Base-by-base conservation (phyloP, 352 stramenopile species). In the Pythium aristosporum region DNA sequence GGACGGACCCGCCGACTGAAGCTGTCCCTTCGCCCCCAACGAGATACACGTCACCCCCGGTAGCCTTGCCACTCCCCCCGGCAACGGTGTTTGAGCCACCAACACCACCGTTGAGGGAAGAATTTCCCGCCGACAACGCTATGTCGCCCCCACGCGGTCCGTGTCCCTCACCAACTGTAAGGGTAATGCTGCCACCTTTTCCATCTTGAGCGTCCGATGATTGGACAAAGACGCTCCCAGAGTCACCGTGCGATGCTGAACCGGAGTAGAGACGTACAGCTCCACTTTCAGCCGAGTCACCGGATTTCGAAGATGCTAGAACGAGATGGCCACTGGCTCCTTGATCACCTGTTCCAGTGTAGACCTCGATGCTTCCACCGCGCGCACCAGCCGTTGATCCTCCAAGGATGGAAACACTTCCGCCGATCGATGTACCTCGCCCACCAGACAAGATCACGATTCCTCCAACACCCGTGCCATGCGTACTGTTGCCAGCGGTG, bases 391-490 rank as follows among this genome's bases (percentile, higher is more conserved):
- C 32, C 0, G 72, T 67, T 30, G 53, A 41, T 34, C 74, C 74
- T 28, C 69, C 55, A n/a, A 4, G 55, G 15, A 82, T 72, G 13
- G 43, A 59, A 32, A 82, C 46, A 1, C 41, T 44, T 1, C 74
- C 72, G 21, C 74, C 77, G 15, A 65, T 57, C 3, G 55, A 28
- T 47, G 56, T 71, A 46, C 75, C 75, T 30, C 63, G 21, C 15
- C 75, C 75, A 37, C 70, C 75, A n/a, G 69, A 48, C 1, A 80
- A 16, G 2, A 68, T 23, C 34, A 80, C 53, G 30, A 58, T 30
- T 15, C 75, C 75, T 49, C 75, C 75, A 37, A 61, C 68, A 15
- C 73, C 66, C 18, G 48, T 62, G 28, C 67, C 61, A n/a, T 79
- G 64, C 9, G 42, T 68, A 48, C 63, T 76, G 12, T 49, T 47